These are phyloP conservation scores for Malus sieversii DNA, from an alignment of 306 rosid species.

Conservation along the genomic window DNA sequence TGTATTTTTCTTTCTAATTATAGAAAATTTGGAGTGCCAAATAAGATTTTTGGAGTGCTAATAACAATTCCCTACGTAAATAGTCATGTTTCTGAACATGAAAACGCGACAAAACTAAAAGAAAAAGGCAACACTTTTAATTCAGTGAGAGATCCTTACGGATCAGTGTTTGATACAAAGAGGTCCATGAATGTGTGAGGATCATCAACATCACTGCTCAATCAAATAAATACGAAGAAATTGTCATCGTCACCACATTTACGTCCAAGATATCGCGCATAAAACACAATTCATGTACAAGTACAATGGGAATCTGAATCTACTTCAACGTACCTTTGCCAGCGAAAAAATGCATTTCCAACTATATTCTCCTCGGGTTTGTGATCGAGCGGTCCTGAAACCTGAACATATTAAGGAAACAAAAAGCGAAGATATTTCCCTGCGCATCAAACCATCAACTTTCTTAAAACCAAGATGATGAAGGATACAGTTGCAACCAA, in stretches of 20 bases:
- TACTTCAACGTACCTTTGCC: slow-evolving; percentile 68
- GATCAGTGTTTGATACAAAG: slow-evolving; percentile 65
- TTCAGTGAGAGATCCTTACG: slow-evolving; percentile 51
- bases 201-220: slow-evolving; percentile 73
- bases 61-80: not conserved
- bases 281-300: not conserved
- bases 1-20: no score
- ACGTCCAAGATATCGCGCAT: not conserved
- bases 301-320: not conserved
- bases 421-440: slow-evolving; percentile 5
- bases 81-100: not conserved
- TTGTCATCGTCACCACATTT: not conserved
- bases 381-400: slow-evolving; percentile 83
- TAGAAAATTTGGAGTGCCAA: no score
- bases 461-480: not conserved
- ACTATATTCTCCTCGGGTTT: slow-evolving; percentile 47
- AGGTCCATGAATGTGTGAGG: slow-evolving; percentile 89
- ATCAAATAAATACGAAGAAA: not conserved
- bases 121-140: not conserved
- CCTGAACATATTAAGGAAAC: slow-evolving; percentile 46
- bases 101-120: not conserved
- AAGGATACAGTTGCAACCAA: slow-evolving; percentile 79
- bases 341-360: slow-evolving; percentile 83
- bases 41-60: no score
- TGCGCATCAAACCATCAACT: not conserved